phyloP scores from a whole-genome alignment of 2,329 filamentous ascomycete species.

The Triangularia setosa region DNA sequence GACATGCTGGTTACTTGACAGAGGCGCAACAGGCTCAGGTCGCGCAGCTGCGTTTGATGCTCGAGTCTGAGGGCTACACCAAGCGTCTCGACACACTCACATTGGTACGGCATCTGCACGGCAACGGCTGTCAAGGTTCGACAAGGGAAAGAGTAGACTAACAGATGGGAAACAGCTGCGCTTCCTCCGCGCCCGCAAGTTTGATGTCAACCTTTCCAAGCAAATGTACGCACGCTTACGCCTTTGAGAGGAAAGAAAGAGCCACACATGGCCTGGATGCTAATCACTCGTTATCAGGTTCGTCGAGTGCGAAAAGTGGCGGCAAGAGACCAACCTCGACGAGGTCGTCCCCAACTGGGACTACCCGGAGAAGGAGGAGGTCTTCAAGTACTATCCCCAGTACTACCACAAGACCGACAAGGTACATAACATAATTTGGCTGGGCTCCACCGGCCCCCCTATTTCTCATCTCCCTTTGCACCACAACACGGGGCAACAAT shows the following conservation, averaged over 20 bases:
- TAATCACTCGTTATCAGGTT: conserved; percentile 64
- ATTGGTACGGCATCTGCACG: conserved; percentile 54
- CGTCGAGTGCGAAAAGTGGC: conserved; percentile 84
- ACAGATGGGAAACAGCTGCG: conserved; percentile 55
- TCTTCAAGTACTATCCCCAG: conserved; percentile 92
- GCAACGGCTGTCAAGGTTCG: no score
- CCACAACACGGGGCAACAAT: no score
- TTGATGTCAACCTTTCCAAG: conserved; percentile 79
- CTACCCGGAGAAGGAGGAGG: conserved; percentile 77
- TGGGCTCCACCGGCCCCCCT: conserved; percentile 3
- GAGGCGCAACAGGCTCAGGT: conserved; percentile 86
- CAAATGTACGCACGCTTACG: conserved; percentile 65
- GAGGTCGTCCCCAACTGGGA: conserved; percentile 76
- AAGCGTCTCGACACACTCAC: conserved; percentile 89
- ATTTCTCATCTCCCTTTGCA: background rate
- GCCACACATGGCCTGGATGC: background rate
- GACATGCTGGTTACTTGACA: conserved; percentile 86
- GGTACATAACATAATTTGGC: conserved; percentile 37
- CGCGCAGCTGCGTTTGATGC: conserved; percentile 74
- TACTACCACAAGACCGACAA: conserved; percentile 98
- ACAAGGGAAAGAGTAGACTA: background rate
- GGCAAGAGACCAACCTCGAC: conserved; percentile 80
- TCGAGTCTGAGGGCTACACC: conserved; percentile 79
- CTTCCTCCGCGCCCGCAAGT: conserved; percentile 92
- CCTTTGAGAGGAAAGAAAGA: background rate